Percentiles rank a stretch among this genome's conserved stretches.
Evolutionary conservation across 192 early-diverging fungal genomes (phyloP).

Genomic region (Chytriomyces hyalinus): DNA sequence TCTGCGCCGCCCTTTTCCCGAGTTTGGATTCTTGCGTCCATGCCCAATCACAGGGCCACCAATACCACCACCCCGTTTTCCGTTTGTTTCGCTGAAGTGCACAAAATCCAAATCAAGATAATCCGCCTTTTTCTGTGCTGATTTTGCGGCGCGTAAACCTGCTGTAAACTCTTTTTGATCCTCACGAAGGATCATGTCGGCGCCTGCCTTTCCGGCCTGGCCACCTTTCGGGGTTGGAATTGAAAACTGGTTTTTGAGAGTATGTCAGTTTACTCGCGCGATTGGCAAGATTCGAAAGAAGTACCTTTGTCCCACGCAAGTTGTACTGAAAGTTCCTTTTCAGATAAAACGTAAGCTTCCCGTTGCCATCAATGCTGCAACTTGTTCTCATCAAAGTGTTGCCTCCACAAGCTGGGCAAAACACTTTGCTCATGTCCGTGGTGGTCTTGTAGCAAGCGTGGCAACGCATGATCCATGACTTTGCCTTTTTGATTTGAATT

Average conservation of each 20-base stretch:
- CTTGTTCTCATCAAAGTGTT: slow-evolving; percentile 84
- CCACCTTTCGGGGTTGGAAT: slow-evolving; percentile 87
- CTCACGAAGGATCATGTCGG: slow-evolving; percentile 79
- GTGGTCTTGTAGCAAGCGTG: slow-evolving; percentile 92
- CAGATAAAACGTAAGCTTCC: slow-evolving; percentile 79
- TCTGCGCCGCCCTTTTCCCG: slow-evolving; percentile 26
- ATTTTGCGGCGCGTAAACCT: slow-evolving; percentile 34
- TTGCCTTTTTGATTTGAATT: slow-evolving; percentile 72
- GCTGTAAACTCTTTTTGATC: slow-evolving; percentile 87
- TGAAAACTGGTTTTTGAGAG: slow-evolving; percentile 60
- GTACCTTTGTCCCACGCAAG: slow-evolving; percentile 82
- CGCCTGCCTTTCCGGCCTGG: slow-evolving; percentile 53
- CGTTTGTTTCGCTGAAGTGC: background rate
- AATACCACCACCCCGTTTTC: slow-evolving; percentile 20
- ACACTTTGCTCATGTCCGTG: slow-evolving; percentile 84
- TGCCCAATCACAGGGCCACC: slow-evolving; percentile 44
- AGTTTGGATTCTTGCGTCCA: slow-evolving; percentile 51
- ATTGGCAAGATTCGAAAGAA: background rate
- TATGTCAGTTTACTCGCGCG: background rate
- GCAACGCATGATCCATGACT: slow-evolving; percentile 91
- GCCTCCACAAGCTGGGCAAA: slow-evolving; percentile 92
- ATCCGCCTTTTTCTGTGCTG: slow-evolving; percentile 25
- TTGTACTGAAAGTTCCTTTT: slow-evolving; percentile 92
- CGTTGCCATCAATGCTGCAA: slow-evolving; percentile 77
- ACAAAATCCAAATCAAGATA: slow-evolving; percentile 20